Percentiles rank a stretch among this genome's conserved stretches.
Conservation (phyloP, 2,329 filamentous ascomycete genomes). For the Cordyceps cicadae region DNA sequence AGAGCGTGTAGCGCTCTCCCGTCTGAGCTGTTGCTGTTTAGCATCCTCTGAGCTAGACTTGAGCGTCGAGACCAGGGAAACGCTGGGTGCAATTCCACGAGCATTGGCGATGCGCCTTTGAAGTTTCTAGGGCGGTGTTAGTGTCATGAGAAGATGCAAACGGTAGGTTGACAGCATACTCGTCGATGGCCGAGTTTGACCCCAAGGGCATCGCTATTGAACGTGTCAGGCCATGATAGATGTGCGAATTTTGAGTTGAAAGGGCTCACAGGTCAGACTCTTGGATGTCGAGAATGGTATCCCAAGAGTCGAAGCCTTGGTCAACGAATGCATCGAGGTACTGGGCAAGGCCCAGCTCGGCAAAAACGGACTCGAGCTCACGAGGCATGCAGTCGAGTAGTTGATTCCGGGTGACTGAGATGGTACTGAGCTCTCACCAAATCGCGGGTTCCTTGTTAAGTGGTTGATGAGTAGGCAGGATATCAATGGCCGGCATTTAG, state of each 20-base stretch:
- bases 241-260: not conserved
- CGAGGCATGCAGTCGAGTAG: slow-evolving; percentile 36
- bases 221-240: not conserved
- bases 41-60: slow-evolving; percentile 43
- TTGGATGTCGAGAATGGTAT: slow-evolving; percentile 74
- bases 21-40: slow-evolving; percentile 44
- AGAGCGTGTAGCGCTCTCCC: slow-evolving; percentile 36
- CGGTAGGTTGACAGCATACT: slow-evolving; percentile 7
- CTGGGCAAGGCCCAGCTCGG: slow-evolving; percentile 69
- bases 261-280: slow-evolving; percentile 66
- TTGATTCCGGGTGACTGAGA: not conserved
- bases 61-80: slow-evolving; percentile 40
- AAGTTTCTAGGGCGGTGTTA: slow-evolving; percentile 42
- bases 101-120: slow-evolving; percentile 73
- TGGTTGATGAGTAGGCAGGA: not conserved
- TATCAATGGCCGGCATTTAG: slow-evolving; percentile 5
- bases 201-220: slow-evolving; percentile 56
- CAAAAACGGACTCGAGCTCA: slow-evolving; percentile 57
- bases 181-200: slow-evolving; percentile 76
- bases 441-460: not conserved
- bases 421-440: not conserved
- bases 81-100: slow-evolving; percentile 51
- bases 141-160: too few species aligned
- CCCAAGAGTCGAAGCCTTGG: slow-evolving; percentile 80
- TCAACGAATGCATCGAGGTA: slow-evolving; percentile 66